Percentiles rank a stretch among this genome's conserved stretches.
Conservation (phyloP, 345 rosid genomes). For the Pistacia atlantica region DNA sequence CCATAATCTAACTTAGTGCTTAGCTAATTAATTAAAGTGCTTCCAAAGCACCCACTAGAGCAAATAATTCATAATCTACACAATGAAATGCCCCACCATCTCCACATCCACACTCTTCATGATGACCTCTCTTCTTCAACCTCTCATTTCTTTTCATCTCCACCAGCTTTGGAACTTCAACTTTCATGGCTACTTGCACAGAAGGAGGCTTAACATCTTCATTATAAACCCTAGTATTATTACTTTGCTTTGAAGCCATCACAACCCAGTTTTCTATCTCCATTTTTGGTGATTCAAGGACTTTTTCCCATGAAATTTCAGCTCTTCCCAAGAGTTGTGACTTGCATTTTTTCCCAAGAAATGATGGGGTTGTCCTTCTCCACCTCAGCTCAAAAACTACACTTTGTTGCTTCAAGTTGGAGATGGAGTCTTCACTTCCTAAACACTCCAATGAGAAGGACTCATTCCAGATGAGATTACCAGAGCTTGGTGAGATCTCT, state of each 20-base stretch:
- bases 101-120: slow-evolving; percentile 30
- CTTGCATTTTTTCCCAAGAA: slow-evolving; percentile 39
- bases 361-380: slow-evolving; percentile 33
- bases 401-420: slow-evolving; percentile 44
- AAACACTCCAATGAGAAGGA: slow-evolving; percentile 60
- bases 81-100: slow-evolving; percentile 27
- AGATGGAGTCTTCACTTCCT: slow-evolving; percentile 52
- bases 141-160: slow-evolving; percentile 15
- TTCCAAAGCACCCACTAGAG: slow-evolving; percentile 48
- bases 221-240: slow-evolving; percentile 8
- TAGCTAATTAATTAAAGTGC: slow-evolving; percentile 28
- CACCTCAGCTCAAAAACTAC: slow-evolving; percentile 65
- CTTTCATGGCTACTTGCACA: slow-evolving; percentile 40
- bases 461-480: slow-evolving; percentile 51
- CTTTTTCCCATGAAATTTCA: slow-evolving; percentile 51
- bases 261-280: slow-evolving; percentile 51
- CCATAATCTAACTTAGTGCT: background rate
- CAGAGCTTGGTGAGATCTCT: slow-evolving; percentile 44
- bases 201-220: slow-evolving; percentile 45
- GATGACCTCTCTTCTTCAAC: slow-evolving; percentile 20
- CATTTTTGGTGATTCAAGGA: slow-evolving; percentile 49
- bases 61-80: slow-evolving; percentile 47
- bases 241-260: slow-evolving; percentile 25
- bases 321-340: slow-evolving; percentile 64
- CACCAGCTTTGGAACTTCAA: slow-evolving; percentile 16